Evolutionary conservation across 495 filamentous ascomycete genomes (phyloP), one percentile per base, ranked within the genome.

Genomic region (Penicillium angulare): DNA sequence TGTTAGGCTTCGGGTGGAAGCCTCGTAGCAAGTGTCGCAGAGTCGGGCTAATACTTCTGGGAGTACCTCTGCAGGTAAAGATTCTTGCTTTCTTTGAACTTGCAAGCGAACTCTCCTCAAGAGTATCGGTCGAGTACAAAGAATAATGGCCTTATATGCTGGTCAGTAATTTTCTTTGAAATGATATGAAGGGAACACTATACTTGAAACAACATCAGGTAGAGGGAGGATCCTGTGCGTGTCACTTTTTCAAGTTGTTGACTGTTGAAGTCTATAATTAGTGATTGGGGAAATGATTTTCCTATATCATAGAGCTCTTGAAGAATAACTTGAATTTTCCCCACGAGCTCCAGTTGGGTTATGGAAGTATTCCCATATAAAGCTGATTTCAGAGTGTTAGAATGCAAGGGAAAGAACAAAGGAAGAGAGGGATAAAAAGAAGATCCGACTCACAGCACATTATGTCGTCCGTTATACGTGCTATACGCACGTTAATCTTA

Each of bases 11-110:
- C 55, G 52, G 5, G 50, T 57, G 4, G 60, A 50, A 22, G 60
- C 56, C 17, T 63, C 53, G n/a, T 57, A 51, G 49, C 56, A 63
- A 15, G 60, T 63, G 23, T 59, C 53, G 20, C 56, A 63, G 6
- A 63, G 41, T 21, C 60, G 47, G 15, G 46, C 20, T 29, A 56
- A 18, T 31, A 55, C 47, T 6, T 41, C 35, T 1, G 56, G 52
- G 0, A 36, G 17, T n/a, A 40, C 17, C 13, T 47, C 42, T 8
- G 40, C n/a, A 2, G 33, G 20, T 13, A 16, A 45, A 3, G 47
- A 26, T 3, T 35, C 36, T 7, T 47, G 42, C 34, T 60, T 42
- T 17, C 34, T 29, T 21, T 54, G 46, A 10, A 56, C 60, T 22
- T 52, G 22, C 17, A 47, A 50, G 0, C 60, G 56, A 5, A 56